Percentiles rank a stretch among this genome's conserved stretches.
phyloP scores from a whole-genome alignment of 1,284 basidiomycete species.

The Ustilago crameri region DNA sequence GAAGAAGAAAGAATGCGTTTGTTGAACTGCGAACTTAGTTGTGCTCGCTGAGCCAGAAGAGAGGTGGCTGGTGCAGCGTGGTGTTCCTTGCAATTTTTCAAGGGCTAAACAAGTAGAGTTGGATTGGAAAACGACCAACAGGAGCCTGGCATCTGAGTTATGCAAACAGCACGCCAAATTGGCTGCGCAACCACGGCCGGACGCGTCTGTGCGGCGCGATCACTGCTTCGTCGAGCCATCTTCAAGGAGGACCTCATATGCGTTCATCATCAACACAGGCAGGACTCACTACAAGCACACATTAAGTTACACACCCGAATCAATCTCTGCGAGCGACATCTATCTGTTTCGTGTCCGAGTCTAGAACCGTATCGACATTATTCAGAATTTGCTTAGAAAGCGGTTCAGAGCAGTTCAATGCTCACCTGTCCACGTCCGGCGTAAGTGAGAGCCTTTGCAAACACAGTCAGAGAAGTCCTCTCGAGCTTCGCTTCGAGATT shows the following conservation, averaged over 20 bases:
- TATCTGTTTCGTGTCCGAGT: neutral
- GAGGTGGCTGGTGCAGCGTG: slow-evolving; percentile 11
- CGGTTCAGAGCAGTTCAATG: slow-evolving; percentile 20
- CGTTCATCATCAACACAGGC: no score
- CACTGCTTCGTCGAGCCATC: neutral
- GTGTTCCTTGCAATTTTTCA: neutral
- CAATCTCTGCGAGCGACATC: neutral
- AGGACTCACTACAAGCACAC: no score
- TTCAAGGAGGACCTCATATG: no score
- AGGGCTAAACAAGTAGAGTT: slow-evolving; percentile 17
- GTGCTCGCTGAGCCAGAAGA: neutral
- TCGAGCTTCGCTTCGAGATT: slow-evolving; percentile 20
- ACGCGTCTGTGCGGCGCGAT: slow-evolving; percentile 1
- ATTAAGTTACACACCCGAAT: no score
- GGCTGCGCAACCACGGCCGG: neutral
- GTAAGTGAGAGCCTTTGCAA: slow-evolving; percentile 37
- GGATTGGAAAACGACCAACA: neutral
- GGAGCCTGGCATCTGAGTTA: neutral
- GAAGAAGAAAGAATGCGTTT: neutral
- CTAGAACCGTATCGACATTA: neutral
- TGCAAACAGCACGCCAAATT: neutral
- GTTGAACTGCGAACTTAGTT: neutral
- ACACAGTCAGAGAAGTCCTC: slow-evolving; percentile 15
- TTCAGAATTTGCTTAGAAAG: neutral
- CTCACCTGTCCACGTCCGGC: slow-evolving; percentile 28